Conservation (phyloP, 2,329 filamentous ascomycete genomes). For the Calonectria multiphialidica region DNA sequence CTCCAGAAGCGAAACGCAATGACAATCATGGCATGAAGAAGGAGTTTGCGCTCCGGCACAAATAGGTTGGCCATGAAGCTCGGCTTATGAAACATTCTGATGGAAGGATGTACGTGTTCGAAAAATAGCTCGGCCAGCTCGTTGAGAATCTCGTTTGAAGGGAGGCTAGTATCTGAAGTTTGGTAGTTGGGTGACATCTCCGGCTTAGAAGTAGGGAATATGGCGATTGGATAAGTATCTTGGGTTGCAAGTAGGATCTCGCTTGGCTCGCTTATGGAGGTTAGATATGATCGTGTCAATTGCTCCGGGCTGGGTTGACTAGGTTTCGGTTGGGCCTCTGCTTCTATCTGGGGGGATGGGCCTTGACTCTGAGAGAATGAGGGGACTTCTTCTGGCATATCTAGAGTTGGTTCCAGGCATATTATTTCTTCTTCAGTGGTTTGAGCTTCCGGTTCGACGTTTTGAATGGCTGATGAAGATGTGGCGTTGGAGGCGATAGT, state of each 20-base stretch:
- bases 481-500: neutral
- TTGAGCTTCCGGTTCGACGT: neutral
- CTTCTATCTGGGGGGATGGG: neutral
- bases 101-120: neutral
- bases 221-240: neutral
- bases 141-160: neutral
- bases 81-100: neutral
- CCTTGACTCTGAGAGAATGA: neutral
- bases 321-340: neutral
- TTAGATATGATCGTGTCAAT: neutral
- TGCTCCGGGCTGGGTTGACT: neutral
- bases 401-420: neutral
- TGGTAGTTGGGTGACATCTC: neutral
- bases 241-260: neutral
- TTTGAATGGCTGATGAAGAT: neutral
- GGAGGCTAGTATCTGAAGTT: neutral
- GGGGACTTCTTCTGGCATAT: neutral
- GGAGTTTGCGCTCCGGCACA: neutral
- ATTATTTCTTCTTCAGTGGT: neutral
- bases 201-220: neutral
- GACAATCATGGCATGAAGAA: neutral
- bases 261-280: neutral
- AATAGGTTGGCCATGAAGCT: neutral
- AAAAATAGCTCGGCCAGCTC: neutral
- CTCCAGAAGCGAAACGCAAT: neutral